A percentile compares a stretch with the other conserved stretches of the same genome.
These are phyloP conservation scores for Falciphora oryzae DNA, from an alignment of 2,329 filamentous ascomycete genomes.

Conservation along the genomic window DNA sequence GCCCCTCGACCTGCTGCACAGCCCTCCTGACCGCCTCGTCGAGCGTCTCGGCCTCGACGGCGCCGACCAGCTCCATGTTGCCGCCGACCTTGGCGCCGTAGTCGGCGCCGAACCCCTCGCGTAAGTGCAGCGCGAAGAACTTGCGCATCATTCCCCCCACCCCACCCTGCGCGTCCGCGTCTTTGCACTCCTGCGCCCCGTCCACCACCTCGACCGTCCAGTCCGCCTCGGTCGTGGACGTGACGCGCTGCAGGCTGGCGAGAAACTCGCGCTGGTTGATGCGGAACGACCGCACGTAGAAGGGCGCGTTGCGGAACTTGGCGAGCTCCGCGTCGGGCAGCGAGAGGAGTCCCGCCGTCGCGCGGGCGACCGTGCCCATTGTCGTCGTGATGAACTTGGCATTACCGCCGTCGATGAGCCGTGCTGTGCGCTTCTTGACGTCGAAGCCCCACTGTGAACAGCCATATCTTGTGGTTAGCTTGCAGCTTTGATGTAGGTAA, in stretches of 20 bases:
- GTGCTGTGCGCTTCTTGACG: conserved; percentile 16
- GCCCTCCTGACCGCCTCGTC: conserved; percentile 4
- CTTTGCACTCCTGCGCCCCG: not conserved
- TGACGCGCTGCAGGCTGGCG: conserved; percentile 52
- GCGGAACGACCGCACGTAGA: conserved; percentile 52
- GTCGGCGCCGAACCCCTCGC: conserved; percentile 6
- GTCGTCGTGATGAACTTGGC: conserved; percentile 53
- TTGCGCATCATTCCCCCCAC: not conserved
- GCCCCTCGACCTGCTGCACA: not conserved
- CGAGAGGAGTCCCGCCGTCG: conserved; percentile 36
- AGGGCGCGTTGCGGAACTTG: conserved; percentile 5
- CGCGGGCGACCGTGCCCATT: conserved; percentile 44
- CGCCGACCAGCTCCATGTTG: conserved; percentile 6
- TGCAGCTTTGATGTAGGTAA: no score
- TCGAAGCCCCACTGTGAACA: conserved; percentile 22
- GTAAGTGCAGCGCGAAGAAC: conserved; percentile 7
- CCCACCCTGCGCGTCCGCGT: not conserved
- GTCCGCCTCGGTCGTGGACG: conserved; percentile 49
- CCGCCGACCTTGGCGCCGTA: conserved; percentile 5
- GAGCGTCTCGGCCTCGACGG: conserved; percentile 7
- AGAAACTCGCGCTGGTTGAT: conserved; percentile 61
- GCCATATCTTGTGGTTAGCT: no score
- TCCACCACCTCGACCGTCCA: conserved; percentile 45
- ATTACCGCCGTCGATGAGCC: conserved; percentile 50
- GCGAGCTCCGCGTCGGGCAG: conserved; percentile 23